Evolutionary conservation across 768 basidiomycete species (phyloP).

Genomic region (Leccinellum rugosiceps): DNA sequence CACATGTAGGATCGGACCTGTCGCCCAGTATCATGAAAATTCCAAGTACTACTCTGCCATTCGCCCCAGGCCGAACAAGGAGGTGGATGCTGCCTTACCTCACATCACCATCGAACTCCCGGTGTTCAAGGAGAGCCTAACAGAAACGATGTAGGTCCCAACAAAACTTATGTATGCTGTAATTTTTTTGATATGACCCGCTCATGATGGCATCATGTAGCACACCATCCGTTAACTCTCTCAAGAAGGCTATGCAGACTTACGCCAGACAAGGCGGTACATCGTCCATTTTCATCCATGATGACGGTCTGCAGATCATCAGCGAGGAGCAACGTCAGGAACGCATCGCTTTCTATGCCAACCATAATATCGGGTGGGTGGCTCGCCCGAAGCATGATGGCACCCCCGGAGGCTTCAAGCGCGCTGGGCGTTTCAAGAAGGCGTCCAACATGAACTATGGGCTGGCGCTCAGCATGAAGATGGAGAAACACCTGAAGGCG

Average conservation of each 20-base stretch:
- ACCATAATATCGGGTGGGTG: slow-evolving; percentile 58
- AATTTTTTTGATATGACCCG: neutral
- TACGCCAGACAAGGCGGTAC: slow-evolving; percentile 66
- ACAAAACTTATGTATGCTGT: neutral
- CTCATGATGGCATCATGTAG: slow-evolving; percentile 34
- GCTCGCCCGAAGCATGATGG: slow-evolving; percentile 50
- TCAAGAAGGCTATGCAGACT: slow-evolving; percentile 61
- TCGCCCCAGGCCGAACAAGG: slow-evolving; percentile 55
- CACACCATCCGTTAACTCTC: slow-evolving; percentile 68
- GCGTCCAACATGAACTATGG: slow-evolving; percentile 91
- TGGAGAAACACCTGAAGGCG: slow-evolving; percentile 38
- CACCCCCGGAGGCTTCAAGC: slow-evolving; percentile 27
- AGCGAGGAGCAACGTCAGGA: slow-evolving; percentile 44
- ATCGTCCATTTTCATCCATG: slow-evolving; percentile 55
- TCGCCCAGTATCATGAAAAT: slow-evolving; percentile 82
- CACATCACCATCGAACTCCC: slow-evolving; percentile 82
- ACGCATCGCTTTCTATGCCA: slow-evolving; percentile 51
- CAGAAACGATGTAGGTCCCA: slow-evolving; percentile 68
- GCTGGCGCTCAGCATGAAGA: slow-evolving; percentile 39
- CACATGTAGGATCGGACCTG: slow-evolving; percentile 62
- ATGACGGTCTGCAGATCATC: slow-evolving; percentile 57
- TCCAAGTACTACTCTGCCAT: slow-evolving; percentile 78
- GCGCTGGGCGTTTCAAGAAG: slow-evolving; percentile 87
- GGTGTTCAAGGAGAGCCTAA: slow-evolving; percentile 82
- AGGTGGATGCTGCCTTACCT: slow-evolving; percentile 61